These are phyloP conservation scores for Butyriboletus loyo DNA, from an alignment of 768 basidiomycete genomes.

Conservation along the genomic window DNA sequence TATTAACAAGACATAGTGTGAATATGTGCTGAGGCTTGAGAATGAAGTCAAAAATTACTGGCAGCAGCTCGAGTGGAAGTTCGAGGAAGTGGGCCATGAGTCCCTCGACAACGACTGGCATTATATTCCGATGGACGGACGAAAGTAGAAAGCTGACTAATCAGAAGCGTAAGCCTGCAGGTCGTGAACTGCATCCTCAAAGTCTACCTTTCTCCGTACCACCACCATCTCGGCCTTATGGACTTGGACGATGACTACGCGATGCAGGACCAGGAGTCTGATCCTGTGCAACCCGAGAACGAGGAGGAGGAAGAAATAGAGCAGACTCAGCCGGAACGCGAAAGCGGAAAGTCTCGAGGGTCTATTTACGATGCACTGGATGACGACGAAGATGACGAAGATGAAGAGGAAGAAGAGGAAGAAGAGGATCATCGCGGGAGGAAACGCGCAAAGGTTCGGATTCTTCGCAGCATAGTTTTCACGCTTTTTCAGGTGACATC, in stretches of 20 bases:
- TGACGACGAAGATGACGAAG: constrained; percentile 49
- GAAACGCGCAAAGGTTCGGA: constrained; percentile 60
- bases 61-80: constrained; percentile 65
- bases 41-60: constrained; percentile 51
- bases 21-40: constrained; percentile 52
- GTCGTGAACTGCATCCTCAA: neutral
- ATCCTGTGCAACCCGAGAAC: constrained; percentile 31
- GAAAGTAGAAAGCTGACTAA: constrained; percentile 26
- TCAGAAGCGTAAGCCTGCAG: neutral
- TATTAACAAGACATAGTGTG: constrained; percentile 54
- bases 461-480: neutral
- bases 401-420: constrained; percentile 54
- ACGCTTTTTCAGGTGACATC: constrained; percentile 6
- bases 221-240: constrained; percentile 26
- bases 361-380: constrained; percentile 38
- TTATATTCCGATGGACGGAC: too few species aligned
- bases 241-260: constrained; percentile 35
- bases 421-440: constrained; percentile 43
- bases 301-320: constrained; percentile 41
- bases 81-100: constrained; percentile 46
- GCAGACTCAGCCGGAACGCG: constrained; percentile 15
- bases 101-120: too few species aligned
- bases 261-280: constrained; percentile 28
- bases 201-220: constrained; percentile 21
- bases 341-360: constrained; percentile 26